Percentiles rank a stretch among this genome's conserved stretches.
phyloP scores from a whole-genome alignment of 2,329 filamentous ascomycete species.

The Pseudopithomyces chartarum region DNA sequence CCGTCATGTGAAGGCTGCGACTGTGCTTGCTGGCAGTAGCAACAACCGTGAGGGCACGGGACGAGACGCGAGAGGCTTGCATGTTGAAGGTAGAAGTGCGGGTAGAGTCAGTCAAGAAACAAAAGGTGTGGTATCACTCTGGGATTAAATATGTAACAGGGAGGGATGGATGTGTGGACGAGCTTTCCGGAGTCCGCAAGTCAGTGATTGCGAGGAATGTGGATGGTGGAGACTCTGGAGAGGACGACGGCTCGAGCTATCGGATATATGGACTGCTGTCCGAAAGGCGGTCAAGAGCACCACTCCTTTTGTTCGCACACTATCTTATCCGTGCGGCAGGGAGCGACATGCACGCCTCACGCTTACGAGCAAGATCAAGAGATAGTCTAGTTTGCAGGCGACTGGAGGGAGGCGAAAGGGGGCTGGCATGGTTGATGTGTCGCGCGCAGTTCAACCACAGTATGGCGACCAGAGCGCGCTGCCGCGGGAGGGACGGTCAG shows the following conservation, averaged over 20 bases:
- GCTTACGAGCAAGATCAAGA: no score
- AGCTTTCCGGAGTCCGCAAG: slow-evolving; percentile 6
- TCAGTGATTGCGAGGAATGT: slow-evolving; percentile 5
- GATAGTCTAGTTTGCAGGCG: neutral
- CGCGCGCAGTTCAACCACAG: slow-evolving; percentile 17
- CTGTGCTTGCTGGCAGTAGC: slow-evolving; percentile 43
- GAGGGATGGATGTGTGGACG: slow-evolving; percentile 9
- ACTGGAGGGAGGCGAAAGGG: slow-evolving; percentile 7
- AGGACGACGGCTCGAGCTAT: neutral
- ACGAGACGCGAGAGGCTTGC: slow-evolving; percentile 50
- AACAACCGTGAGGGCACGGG: slow-evolving; percentile 50
- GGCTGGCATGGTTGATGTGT: slow-evolving; percentile 4
- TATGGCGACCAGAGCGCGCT: slow-evolving; percentile 1
- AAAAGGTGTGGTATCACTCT: slow-evolving; percentile 7
- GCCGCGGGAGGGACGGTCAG: slow-evolving; percentile 14
- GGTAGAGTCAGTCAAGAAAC: slow-evolving; percentile 7
- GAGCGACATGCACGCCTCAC: slow-evolving; percentile 7
- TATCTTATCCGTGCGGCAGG: slow-evolving; percentile 7
- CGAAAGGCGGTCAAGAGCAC: slow-evolving; percentile 4
- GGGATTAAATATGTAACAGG: slow-evolving; percentile 10
- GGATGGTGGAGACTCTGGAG: no score
- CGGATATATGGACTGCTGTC: slow-evolving; percentile 8
- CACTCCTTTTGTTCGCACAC: neutral
- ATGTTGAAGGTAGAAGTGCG: slow-evolving; percentile 28
- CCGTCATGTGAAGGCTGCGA: slow-evolving; percentile 65